Base-by-base conservation (phyloP, 2,329 filamentous ascomycete species). In the Claviceps arundinis region DNA sequence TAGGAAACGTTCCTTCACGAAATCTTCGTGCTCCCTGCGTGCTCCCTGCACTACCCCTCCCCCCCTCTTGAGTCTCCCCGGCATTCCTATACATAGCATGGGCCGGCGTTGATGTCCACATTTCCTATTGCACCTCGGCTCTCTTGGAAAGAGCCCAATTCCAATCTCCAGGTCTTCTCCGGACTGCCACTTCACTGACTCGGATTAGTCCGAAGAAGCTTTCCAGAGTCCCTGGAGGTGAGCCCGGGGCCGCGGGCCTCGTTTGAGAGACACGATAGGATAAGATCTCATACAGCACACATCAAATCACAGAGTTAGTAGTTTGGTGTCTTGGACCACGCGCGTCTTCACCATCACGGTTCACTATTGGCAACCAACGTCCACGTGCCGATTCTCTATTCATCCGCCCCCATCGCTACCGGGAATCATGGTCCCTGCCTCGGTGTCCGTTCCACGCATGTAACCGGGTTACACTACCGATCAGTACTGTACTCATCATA, bases 1-100 rank as follows among this genome's bases (percentile, higher is more conserved):
- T 48, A 43, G 26, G 16, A 17, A 24, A 19, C 30, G 42, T 46
- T 48, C 50, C 50, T 52, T 51, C 37, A 48, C 37, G 38, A 14
- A 43, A 45, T 37, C 24, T 46, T 34, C 7, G 34, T 30, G 43
- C 26, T 48, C 14, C 38, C 37, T 22, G 16, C 14, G 26, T 26
- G 43, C 24, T 48, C 14, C 45, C 44, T 34, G 16, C 22, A 50
- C 26, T 16, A 41, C 41, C 22, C 24, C 50, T 17, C 9, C 16
- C 26, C 16, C 30, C 26, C 38, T 2, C 17, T 19, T 19, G 17
- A 19, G 17, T 19, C 14, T n/a, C 13, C 17, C 41, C 13, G 9
- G 9, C 19, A 11, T 44, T 37, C 45, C 16, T 16, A 30, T 30
- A 30, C 24, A 30, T 30, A 30, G 19, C 30, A 37, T 7, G 9